Evolutionary conservation across 2,329 filamentous ascomycete species (phyloP).

Genomic region (Fusarium bactridioides): DNA sequence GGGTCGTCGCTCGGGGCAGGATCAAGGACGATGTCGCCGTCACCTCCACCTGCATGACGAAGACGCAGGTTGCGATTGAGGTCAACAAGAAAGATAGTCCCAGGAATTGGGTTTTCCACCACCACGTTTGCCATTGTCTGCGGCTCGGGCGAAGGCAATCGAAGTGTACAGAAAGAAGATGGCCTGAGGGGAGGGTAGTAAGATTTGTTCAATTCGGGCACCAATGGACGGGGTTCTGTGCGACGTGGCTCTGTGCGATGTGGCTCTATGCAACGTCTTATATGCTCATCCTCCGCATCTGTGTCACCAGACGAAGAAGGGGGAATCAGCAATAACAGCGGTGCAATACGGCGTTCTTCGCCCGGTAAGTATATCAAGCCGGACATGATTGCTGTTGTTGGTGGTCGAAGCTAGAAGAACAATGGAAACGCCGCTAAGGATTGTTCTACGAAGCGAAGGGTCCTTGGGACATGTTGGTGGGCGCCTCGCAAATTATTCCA

Average conservation of each 20-base stretch:
- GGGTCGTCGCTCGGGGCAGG: conserved; percentile 59
- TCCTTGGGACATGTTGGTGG: neutral
- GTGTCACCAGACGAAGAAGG: neutral
- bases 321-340: neutral
- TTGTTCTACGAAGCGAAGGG: conserved; percentile 1
- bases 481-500: neutral
- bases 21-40: conserved; percentile 57
- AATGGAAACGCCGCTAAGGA: conserved; percentile 17
- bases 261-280: neutral
- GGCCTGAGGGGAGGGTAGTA: neutral
- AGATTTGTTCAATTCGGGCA: neutral
- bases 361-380: neutral
- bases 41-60: conserved; percentile 42
- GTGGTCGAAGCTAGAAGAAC: neutral
- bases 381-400: neutral
- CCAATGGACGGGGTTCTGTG: neutral
- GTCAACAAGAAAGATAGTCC: conserved; percentile 53
- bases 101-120: conserved; percentile 40
- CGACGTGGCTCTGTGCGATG: neutral
- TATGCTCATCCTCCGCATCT: neutral
- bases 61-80: conserved; percentile 45
- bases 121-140: neutral
- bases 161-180: neutral
- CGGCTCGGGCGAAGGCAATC: neutral
- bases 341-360: neutral